A percentile compares a stretch with the other conserved stretches of the same genome.
Evolutionary conservation across 2,329 filamentous ascomycete species (phyloP).

Genomic region (Nemania abortiva): DNA sequence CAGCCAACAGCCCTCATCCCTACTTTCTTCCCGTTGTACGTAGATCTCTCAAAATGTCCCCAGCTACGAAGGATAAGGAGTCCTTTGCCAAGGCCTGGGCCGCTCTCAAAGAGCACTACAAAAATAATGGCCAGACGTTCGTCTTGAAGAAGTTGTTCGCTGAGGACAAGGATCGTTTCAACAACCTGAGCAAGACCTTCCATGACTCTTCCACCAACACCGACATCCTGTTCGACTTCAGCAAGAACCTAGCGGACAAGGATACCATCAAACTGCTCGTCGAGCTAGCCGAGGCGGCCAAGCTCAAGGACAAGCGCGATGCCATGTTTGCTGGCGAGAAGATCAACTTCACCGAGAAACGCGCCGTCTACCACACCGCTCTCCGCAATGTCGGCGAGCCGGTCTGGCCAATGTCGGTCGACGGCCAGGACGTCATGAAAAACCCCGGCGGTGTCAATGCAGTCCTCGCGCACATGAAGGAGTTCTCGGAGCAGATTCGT

Average conservation of each 20-base stretch:
- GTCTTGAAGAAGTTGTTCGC: conserved; percentile 94
- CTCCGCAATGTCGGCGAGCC: conserved; percentile 91
- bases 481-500: conserved; percentile 94
- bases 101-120: conserved; percentile 90
- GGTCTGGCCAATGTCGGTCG: conserved; percentile 84
- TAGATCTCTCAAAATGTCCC: conserved; percentile 68
- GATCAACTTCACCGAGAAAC: conserved; percentile 99
- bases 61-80: no score
- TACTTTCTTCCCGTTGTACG: background rate
- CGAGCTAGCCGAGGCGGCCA: conserved; percentile 91
- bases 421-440: conserved; percentile 93
- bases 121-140: conserved; percentile 86
- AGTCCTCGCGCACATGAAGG: conserved; percentile 97
- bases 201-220: conserved; percentile 80
- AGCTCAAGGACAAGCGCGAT: conserved; percentile 92
- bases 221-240: conserved; percentile 97
- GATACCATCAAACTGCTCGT: conserved; percentile 89
- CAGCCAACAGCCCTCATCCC: no score
- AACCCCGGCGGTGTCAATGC: conserved; percentile 88
- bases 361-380: conserved; percentile 95
- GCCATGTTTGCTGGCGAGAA: conserved; percentile 97
- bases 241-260: conserved; percentile 97
- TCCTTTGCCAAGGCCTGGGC: conserved; percentile 90
- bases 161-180: conserved; percentile 87
- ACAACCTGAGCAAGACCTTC: conserved; percentile 90